phyloP scores from a whole-genome alignment of 2,329 filamentous ascomycete genomes.

The Fusarium proliferatum region DNA sequence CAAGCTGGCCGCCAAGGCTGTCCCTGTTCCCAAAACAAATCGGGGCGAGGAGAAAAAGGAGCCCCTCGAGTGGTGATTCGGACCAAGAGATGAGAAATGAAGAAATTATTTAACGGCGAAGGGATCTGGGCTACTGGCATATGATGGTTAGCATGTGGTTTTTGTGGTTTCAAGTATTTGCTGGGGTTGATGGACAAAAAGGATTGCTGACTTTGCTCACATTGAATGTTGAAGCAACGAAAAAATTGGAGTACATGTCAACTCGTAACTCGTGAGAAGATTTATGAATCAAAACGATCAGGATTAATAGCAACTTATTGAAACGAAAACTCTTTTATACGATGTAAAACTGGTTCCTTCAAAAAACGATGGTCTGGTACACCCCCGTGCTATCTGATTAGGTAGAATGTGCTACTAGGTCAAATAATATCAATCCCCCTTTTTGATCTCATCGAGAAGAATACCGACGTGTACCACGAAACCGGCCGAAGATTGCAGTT shows the following conservation, averaged over 20 bases:
- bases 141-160: constrained; percentile 38
- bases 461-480: constrained; percentile 87
- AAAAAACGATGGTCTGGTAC: not conserved
- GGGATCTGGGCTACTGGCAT: constrained; percentile 32
- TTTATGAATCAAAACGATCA: constrained; percentile 19
- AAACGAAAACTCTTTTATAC: constrained; percentile 14
- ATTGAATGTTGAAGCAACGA: constrained; percentile 27
- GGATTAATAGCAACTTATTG: constrained; percentile 15
- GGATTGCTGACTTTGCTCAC: constrained; percentile 18
- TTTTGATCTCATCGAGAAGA: constrained; percentile 54
- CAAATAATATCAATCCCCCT: not conserved
- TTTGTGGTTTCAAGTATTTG: constrained; percentile 19
- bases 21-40: constrained; percentile 87
- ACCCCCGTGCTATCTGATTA: not conserved
- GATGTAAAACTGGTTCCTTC: not conserved
- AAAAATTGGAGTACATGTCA: constrained; percentile 21
- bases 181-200: constrained; percentile 20
- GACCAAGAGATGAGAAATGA: not conserved
- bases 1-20: constrained; percentile 67
- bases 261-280: constrained; percentile 22
- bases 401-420: not conserved
- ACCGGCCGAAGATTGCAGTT: constrained; percentile 72
- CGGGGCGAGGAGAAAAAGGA: constrained; percentile 84
- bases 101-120: constrained; percentile 41
- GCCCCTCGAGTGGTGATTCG: constrained; percentile 84